Conservation (phyloP, 768 basidiomycete genomes). For the Auriculariales sp. region DNA sequence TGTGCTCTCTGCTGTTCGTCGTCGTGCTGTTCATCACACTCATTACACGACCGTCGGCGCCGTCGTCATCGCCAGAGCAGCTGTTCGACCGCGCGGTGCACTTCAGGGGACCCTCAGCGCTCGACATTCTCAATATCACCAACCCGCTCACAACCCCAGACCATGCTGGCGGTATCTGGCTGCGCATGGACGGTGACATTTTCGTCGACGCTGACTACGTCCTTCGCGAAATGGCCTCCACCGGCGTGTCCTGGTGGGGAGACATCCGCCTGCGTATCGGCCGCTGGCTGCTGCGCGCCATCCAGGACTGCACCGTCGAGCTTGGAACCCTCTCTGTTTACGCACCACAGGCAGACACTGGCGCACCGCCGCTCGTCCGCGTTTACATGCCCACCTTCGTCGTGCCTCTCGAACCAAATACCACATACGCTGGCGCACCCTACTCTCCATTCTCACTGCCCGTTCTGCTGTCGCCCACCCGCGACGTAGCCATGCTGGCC, state of each 20-base stretch:
- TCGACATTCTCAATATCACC: slow-evolving; percentile 51
- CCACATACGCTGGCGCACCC: slow-evolving; percentile 40
- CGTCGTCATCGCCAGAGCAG: slow-evolving; percentile 45
- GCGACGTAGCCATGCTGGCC: slow-evolving; percentile 31
- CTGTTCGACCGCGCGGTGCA: slow-evolving; percentile 40
- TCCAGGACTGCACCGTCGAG: slow-evolving; percentile 43
- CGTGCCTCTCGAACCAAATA: slow-evolving; percentile 39
- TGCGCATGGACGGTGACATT: slow-evolving; percentile 39
- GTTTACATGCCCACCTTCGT: slow-evolving; percentile 36
- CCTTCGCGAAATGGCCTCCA: slow-evolving; percentile 18
- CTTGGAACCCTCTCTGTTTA: slow-evolving; percentile 27
- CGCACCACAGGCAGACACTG: background rate
- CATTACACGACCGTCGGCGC: slow-evolving; percentile 25
- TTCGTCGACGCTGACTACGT: slow-evolving; percentile 28
- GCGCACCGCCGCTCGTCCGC: slow-evolving; percentile 26
- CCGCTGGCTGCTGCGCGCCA: slow-evolving; percentile 42
- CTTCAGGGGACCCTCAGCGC: slow-evolving; percentile 41
- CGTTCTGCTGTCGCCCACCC: slow-evolving; percentile 37
- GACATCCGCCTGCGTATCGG: slow-evolving; percentile 26
- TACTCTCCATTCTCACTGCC: slow-evolving; percentile 37
- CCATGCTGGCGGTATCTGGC: slow-evolving; percentile 35
- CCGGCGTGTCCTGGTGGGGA: slow-evolving; percentile 31
- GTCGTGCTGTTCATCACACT: slow-evolving; percentile 27
- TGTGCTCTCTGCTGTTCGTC: slow-evolving; percentile 35
- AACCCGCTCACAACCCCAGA: slow-evolving; percentile 4